Evolutionary conservation across 768 basidiomycete genomes (phyloP).

Genomic region (Amyloporia xantha): DNA sequence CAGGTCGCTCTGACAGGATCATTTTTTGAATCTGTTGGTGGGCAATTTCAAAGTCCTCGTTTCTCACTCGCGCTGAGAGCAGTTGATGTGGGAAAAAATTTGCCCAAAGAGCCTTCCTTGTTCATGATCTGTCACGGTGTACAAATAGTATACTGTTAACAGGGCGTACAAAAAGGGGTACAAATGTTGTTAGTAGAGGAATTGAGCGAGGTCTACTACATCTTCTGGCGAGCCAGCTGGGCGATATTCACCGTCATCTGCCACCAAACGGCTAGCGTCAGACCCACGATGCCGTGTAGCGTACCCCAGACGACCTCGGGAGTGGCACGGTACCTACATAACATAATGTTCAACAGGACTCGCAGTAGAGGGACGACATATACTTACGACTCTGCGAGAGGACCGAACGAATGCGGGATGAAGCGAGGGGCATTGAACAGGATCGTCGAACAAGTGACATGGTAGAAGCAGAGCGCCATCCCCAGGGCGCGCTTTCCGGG

Average conservation of each 20-base stretch:
- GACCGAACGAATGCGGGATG: slow-evolving; percentile 67
- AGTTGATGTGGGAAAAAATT: too few relatives aligned
- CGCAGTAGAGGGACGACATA: neutral
- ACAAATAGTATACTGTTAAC: neutral
- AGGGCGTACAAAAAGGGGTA: neutral
- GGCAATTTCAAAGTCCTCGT: too few relatives aligned
- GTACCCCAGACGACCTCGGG: slow-evolving; percentile 73
- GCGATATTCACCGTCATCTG: slow-evolving; percentile 53
- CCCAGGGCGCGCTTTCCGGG: slow-evolving; percentile 83
- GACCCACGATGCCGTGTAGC: slow-evolving; percentile 62
- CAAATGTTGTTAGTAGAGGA: neutral
- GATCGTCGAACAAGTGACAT: slow-evolving; percentile 64
- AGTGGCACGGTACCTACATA: slow-evolving; percentile 54
- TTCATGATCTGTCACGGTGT: neutral
- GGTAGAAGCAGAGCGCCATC: slow-evolving; percentile 70
- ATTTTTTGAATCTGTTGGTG: too few relatives aligned
- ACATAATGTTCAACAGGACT: too few relatives aligned
- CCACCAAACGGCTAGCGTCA: slow-evolving; percentile 79
- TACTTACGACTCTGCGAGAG: slow-evolving; percentile 53
- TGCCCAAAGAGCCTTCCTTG: too few relatives aligned
- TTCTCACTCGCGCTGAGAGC: too few relatives aligned
- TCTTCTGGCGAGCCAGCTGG: slow-evolving; percentile 14
- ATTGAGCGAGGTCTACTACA: slow-evolving; percentile 5
- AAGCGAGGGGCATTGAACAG: slow-evolving; percentile 74
- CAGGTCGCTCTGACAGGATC: too few relatives aligned